These are phyloP conservation scores for Oldenlandia corymbosa DNA, from an alignment of 257 asterid genomes.

Conservation along the genomic window DNA sequence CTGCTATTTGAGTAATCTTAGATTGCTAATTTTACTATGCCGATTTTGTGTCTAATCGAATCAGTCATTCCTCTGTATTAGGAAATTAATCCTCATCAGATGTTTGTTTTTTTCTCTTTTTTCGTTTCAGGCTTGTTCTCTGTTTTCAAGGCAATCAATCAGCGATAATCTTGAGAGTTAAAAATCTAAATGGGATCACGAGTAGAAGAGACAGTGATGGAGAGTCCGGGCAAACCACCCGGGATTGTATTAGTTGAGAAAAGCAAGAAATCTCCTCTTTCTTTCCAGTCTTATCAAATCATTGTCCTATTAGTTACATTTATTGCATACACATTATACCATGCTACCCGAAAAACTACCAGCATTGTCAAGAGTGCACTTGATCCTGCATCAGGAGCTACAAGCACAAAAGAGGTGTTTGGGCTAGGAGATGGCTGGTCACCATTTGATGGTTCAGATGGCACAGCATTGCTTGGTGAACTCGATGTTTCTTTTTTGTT, in stretches of 20 bases:
- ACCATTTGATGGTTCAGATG: slow-evolving; percentile 69
- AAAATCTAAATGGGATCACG: slow-evolving; percentile 51
- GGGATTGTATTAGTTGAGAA: slow-evolving; percentile 58
- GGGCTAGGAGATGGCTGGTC: slow-evolving; percentile 72
- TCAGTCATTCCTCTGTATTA: not conserved
- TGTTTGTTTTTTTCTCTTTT: slow-evolving; percentile 8
- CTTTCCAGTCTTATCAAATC: slow-evolving; percentile 76
- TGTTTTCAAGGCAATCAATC: slow-evolving; percentile 11
- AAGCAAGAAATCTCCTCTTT: slow-evolving; percentile 47
- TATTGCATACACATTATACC: slow-evolving; percentile 72
- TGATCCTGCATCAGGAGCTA: slow-evolving; percentile 67
- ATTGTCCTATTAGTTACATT: slow-evolving; percentile 73
- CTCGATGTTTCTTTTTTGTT: slow-evolving; percentile 92
- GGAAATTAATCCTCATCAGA: slow-evolving; percentile 1
- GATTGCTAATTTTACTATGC: not conserved
- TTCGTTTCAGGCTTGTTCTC: slow-evolving; percentile 30
- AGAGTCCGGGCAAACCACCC: slow-evolving; percentile 45
- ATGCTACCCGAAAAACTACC: slow-evolving; percentile 88
- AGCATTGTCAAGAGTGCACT: slow-evolving; percentile 93
- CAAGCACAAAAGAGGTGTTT: slow-evolving; percentile 24
- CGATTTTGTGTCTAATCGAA: too few species aligned
- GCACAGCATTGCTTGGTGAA: slow-evolving; percentile 80
- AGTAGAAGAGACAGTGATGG: slow-evolving; percentile 19
- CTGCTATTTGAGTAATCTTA: not conserved
- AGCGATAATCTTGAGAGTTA: not conserved